Evolutionary conservation across 129 eudicot genomes (phyloP).

Genomic region (Flaveria trinervia): DNA sequence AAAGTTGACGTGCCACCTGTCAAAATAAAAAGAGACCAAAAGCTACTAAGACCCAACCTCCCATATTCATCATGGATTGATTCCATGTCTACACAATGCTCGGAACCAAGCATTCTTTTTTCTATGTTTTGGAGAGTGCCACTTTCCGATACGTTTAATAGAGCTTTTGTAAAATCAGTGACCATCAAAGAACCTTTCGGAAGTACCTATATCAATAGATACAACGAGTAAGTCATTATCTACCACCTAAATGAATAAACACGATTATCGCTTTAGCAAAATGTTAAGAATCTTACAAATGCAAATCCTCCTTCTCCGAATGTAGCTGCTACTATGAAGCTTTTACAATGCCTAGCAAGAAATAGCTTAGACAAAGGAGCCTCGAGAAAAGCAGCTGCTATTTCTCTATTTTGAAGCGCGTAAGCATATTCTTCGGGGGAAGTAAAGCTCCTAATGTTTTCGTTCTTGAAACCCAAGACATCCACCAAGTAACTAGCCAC

Average conservation of each 20-base stretch:
- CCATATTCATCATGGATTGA: constrained; percentile 30
- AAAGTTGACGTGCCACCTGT: constrained; percentile 44
- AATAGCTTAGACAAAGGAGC: constrained; percentile 50
- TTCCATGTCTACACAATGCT: constrained; percentile 30
- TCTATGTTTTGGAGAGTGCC: constrained; percentile 38
- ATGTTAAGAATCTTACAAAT: constrained; percentile 34
- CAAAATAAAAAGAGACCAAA: constrained; percentile 43
- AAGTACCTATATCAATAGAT: constrained; percentile 37
- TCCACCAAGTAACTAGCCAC: constrained; percentile 40
- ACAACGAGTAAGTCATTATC: constrained; percentile 8
- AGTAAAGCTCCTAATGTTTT: constrained; percentile 31
- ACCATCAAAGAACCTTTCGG: constrained; percentile 50
- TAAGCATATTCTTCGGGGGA: constrained; percentile 39
- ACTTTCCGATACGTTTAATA: constrained; percentile 42
- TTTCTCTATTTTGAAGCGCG: constrained; percentile 41
- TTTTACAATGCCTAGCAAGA: constrained; percentile 52
- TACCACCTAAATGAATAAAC: background rate
- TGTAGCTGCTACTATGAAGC: constrained; percentile 39
- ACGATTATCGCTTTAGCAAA: background rate
- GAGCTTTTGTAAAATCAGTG: constrained; percentile 41
- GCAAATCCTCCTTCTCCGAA: constrained; percentile 57
- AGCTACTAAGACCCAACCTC: constrained; percentile 48
- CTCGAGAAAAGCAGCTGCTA: constrained; percentile 49
- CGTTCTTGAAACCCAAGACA: constrained; percentile 35
- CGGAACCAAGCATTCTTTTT: constrained; percentile 39